phyloP scores from a whole-genome alignment of 1,139 yeast species.

The Debaryomyces coudertii region DNA sequence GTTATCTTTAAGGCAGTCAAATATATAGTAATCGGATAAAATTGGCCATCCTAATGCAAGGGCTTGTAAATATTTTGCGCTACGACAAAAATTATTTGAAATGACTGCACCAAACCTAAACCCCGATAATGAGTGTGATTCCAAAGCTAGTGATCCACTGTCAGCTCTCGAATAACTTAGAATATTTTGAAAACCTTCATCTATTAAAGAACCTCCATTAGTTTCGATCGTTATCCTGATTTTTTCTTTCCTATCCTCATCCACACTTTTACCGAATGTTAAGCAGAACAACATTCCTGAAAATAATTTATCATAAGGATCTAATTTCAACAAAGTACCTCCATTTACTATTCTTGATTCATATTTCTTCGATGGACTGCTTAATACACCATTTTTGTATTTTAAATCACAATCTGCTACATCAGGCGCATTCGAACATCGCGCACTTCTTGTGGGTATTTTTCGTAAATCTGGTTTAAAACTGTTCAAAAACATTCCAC shows the following conservation, averaged over 20 bases:
- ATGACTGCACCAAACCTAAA: slow-evolving; percentile 66
- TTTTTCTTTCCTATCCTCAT: slow-evolving; percentile 39
- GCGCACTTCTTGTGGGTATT: slow-evolving; percentile 8
- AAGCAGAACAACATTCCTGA: slow-evolving; percentile 38
- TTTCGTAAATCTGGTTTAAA: background rate
- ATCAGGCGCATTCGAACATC: background rate
- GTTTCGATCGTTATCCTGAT: slow-evolving; percentile 38
- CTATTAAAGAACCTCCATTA: slow-evolving; percentile 59
- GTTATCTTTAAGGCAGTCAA: slow-evolving; percentile 47
- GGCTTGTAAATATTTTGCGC: slow-evolving; percentile 79
- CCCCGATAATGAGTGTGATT: slow-evolving; percentile 19
- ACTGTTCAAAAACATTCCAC: background rate
- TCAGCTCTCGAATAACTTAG: slow-evolving; percentile 23
- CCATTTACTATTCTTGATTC: slow-evolving; percentile 14
- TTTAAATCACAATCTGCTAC: background rate
- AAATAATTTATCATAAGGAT: slow-evolving; percentile 16
- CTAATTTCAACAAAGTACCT: slow-evolving; percentile 12
- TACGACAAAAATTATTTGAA: slow-evolving; percentile 60
- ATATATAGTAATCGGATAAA: slow-evolving; percentile 60
- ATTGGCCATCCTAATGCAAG: slow-evolving; percentile 93
- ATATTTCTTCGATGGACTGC: slow-evolving; percentile 17
- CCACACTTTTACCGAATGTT: slow-evolving; percentile 31
- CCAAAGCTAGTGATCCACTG: slow-evolving; percentile 19
- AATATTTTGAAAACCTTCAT: slow-evolving; percentile 47
- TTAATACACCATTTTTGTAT: slow-evolving; percentile 9